Base-by-base conservation (phyloP, 768 basidiomycete genomes). In the Boletus fagicola region DNA sequence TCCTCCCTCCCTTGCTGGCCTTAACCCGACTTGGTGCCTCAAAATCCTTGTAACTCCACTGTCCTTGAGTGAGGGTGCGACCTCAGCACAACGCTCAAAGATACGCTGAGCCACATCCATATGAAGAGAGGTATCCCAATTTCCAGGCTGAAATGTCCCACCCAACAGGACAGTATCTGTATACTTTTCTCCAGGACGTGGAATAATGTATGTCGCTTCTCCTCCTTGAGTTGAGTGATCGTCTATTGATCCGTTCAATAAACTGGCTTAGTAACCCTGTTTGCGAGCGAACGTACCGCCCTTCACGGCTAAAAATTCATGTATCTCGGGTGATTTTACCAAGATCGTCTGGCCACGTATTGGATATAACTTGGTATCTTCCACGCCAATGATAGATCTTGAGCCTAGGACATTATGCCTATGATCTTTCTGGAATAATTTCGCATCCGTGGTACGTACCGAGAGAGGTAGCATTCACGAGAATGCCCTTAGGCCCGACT, bases 341-440 rank as follows among this genome's bases (percentile, higher is more conserved):
- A 94, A 69, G 10, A 94, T 84, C 0, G 90, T 87, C 73, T 96
- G 94, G 9, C 94, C 94, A 44, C 92, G 79, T 60, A 94, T 81
- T 1, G 94, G 92, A 67, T 83, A 84, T 24, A 94, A 74, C 24
- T 74, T 76, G 56, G 78, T 77, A 69, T 97, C 94, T 65, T 94
- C 86, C 3, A 95, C 84, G 6, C 93, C 94, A 13, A 89, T 82
- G 43, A 96, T 77, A 33, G 83, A 84, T 49, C 83, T 78, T 10
- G 92, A 84, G 4, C 88, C 88, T 80, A 50, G 40, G 35, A 31
- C 24, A 13, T 36, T 18, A 42, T 20, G 36, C 28, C 38, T 20
- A 51, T 55, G 18, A 63, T 20, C 13, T 22, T 53, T 20, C 5
- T 4, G 31, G 24, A 18, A 44, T 46, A 16, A 49, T 31, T 28